A percentile compares a stretch with the other conserved stretches of the same genome.
Evolutionary conservation across 2,329 filamentous ascomycete species (phyloP).

Genomic region (Scytalidium lignicola): DNA sequence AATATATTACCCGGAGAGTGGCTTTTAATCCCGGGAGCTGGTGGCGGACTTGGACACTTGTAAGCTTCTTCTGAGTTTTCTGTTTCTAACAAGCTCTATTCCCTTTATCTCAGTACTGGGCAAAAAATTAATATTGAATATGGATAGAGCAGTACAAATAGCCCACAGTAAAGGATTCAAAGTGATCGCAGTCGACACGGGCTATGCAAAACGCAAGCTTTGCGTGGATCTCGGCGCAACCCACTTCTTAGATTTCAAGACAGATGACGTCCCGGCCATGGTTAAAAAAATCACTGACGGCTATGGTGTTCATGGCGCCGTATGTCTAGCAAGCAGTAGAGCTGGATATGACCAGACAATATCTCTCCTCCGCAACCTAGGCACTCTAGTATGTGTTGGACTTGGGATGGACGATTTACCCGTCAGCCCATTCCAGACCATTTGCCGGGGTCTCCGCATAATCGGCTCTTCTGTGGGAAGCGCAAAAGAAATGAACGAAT

Average conservation of each 20-base stretch:
- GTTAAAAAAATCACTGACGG: slow-evolving; percentile 11
- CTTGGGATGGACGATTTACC: slow-evolving; percentile 36
- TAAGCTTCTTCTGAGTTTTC: background rate
- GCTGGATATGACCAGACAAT: slow-evolving; percentile 37
- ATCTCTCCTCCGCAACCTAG: slow-evolving; percentile 37
- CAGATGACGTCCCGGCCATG: slow-evolving; percentile 7
- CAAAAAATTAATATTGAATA: background rate
- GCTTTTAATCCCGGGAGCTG: slow-evolving; percentile 13
- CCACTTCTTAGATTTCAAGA: slow-evolving; percentile 13
- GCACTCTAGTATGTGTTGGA: slow-evolving; percentile 43
- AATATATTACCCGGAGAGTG: slow-evolving; percentile 23
- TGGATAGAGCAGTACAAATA: slow-evolving; percentile 9
- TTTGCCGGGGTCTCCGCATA: slow-evolving; percentile 35
- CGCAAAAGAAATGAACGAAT: slow-evolving; percentile 40
- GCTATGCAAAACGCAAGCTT: slow-evolving; percentile 9
- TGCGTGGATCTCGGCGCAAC: slow-evolving; percentile 13
- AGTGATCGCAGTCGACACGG: slow-evolving; percentile 13
- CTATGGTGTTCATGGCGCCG: slow-evolving; percentile 53
- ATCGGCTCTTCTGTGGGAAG: slow-evolving; percentile 42
- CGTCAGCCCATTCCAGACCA: slow-evolving; percentile 35
- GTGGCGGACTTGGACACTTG: slow-evolving; percentile 14
- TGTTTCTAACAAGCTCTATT: background rate
- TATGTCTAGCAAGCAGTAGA: slow-evolving; percentile 32
- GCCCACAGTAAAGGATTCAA: slow-evolving; percentile 11
- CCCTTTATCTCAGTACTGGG: background rate